These are phyloP conservation scores for Sphenostylis stenocarpa DNA, from an alignment of 306 rosid genomes.

Conservation along the genomic window DNA sequence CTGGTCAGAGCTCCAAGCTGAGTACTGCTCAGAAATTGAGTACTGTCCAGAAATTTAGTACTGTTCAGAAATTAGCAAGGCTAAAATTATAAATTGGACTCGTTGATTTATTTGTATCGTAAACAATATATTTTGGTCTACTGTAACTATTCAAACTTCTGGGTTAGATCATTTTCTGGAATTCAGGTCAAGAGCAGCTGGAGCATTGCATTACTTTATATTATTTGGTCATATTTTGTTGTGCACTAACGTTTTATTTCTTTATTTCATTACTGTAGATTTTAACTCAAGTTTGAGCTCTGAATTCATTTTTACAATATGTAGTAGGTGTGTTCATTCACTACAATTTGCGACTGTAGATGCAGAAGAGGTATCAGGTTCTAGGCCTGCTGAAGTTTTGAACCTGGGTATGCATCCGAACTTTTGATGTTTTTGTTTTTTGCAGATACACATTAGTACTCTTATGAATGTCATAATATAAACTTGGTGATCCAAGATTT, in stretches of 20 bases:
- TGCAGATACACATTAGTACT: neutral
- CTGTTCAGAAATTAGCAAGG: no score
- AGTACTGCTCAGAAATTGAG: no score
- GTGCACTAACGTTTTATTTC: neutral
- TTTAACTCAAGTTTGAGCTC: neutral
- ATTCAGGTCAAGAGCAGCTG: neutral
- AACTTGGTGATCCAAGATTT: no score
- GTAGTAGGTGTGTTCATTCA: constrained; percentile 62
- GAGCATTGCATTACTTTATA: neutral
- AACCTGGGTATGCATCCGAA: constrained; percentile 67
- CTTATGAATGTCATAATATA: neutral
- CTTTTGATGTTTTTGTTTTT: constrained; percentile 7
- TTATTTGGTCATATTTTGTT: neutral
- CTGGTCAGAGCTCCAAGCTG: no score
- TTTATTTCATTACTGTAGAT: neutral
- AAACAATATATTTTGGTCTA: neutral
- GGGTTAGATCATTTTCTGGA: neutral
- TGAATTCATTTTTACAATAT: neutral
- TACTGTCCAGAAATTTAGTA: no score
- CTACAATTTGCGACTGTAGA: constrained; percentile 69
- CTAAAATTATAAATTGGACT: neutral
- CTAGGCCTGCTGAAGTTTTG: constrained; percentile 83
- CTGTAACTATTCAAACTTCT: neutral
- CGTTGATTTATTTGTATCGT: neutral
- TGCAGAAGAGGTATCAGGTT: constrained; percentile 77